These are phyloP conservation scores for Acanthamoeba royreba DNA, from an alignment of 208 protist genomes.

Conservation along the genomic window DNA sequence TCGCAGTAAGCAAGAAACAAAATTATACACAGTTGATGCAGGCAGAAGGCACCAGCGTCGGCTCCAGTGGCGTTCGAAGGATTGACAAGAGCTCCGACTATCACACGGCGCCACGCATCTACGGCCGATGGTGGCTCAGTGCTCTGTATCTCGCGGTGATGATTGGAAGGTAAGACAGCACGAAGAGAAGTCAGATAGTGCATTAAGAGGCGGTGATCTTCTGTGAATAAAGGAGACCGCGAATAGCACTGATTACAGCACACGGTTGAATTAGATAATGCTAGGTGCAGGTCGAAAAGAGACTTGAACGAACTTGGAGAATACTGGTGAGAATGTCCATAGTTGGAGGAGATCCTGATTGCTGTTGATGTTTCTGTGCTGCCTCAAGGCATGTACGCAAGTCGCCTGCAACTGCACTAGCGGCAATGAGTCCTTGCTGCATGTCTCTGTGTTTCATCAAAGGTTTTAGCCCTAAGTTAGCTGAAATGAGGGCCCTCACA, in stretches of 20 bases:
- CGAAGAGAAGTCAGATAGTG: neutral
- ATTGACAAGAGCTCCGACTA: too few relatives aligned
- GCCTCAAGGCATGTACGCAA: neutral
- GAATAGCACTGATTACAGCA: slow-evolving; percentile 4
- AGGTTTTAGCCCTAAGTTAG: neutral
- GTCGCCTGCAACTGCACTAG: neutral
- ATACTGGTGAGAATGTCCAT: neutral
- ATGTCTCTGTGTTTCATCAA: neutral
- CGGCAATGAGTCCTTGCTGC: neutral
- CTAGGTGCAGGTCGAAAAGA: neutral
- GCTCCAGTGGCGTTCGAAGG: too few relatives aligned
- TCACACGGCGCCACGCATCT: too few relatives aligned
- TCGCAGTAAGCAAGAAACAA: neutral
- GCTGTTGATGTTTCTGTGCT: neutral
- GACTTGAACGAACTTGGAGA: neutral
- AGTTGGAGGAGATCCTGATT: neutral
- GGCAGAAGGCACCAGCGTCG: too few relatives aligned
- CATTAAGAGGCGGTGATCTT: neutral
- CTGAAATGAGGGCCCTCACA: neutral
- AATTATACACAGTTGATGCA: neutral
- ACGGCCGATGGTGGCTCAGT: neutral
- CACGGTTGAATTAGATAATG: too few relatives aligned
- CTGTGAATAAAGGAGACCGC: neutral
- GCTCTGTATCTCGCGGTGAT: neutral
- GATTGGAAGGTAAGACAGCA: neutral